These are phyloP conservation scores for Brassica cretica DNA, from an alignment of 345 rosid species.

Conservation along the genomic window DNA sequence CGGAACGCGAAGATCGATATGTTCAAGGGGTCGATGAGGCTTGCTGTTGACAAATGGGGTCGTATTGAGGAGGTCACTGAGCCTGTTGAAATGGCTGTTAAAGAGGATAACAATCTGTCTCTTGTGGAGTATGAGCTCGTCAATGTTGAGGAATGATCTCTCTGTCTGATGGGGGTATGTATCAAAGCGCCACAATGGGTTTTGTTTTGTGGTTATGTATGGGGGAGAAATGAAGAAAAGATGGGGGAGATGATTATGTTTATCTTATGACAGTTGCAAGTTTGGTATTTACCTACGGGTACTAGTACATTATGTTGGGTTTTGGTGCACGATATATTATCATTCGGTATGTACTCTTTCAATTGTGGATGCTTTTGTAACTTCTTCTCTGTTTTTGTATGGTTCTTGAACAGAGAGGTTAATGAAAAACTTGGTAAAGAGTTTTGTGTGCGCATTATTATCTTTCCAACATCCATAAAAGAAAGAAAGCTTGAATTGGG, in stretches of 20 bases:
- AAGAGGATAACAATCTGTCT: constrained; percentile 49
- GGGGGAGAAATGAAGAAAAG: background rate
- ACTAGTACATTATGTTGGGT: background rate
- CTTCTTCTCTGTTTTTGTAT: constrained; percentile 19
- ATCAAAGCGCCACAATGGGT: background rate
- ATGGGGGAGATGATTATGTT: background rate
- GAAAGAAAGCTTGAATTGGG: background rate
- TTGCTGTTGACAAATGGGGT: constrained; percentile 68
- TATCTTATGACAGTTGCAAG: constrained; percentile 22
- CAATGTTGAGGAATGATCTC: constrained; percentile 50
- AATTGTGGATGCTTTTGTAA: constrained; percentile 16
- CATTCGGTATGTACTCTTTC: constrained; percentile 14
- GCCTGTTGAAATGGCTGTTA: constrained; percentile 42
- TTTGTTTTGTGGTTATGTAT: constrained; percentile 20
- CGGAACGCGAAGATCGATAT: constrained; percentile 60
- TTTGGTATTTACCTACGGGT: background rate
- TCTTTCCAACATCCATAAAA: background rate
- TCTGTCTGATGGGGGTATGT: constrained; percentile 9
- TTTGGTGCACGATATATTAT: constrained; percentile 2
- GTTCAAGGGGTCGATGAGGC: constrained; percentile 60
- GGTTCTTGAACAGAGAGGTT: constrained; percentile 6
- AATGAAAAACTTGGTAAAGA: background rate
- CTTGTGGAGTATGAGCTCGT: constrained; percentile 60
- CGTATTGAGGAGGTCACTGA: constrained; percentile 49
- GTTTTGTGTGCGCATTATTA: background rate